Percentiles rank a stretch among this genome's conserved stretches.
These are phyloP conservation scores for Astragalus membranaceus DNA, from an alignment of 306 rosid genomes.

Conservation along the genomic window DNA sequence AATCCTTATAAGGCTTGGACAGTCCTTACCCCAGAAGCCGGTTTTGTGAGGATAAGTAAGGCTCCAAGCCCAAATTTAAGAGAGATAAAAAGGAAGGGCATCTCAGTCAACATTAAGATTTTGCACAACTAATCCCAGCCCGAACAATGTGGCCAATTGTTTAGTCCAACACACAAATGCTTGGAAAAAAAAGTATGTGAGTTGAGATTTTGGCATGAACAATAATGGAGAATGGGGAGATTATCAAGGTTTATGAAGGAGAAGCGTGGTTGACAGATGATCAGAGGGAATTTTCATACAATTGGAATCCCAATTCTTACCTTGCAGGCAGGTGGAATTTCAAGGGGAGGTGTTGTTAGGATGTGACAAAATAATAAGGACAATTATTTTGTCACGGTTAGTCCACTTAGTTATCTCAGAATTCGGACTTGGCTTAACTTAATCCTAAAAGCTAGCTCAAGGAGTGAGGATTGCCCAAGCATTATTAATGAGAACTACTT, in stretches of 20 bases:
- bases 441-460: background rate
- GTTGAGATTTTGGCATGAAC: too few relatives aligned
- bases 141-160: background rate
- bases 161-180: background rate
- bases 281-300: background rate
- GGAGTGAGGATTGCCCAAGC: background rate
- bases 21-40: too few relatives aligned
- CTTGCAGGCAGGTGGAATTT: background rate
- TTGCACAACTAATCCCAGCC: too few relatives aligned
- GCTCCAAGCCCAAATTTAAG: too few relatives aligned
- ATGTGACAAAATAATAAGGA: too few relatives aligned
- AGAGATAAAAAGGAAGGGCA: too few relatives aligned
- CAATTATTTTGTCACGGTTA: background rate
- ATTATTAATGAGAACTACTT: background rate
- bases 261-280: background rate
- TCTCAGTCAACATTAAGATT: too few relatives aligned
- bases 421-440: too few relatives aligned
- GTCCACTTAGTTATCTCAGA: too few relatives aligned
- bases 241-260: background rate
- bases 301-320: background rate
- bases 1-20: too few relatives aligned
- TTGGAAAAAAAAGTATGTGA: background rate
- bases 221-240: background rate
- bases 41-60: too few relatives aligned
- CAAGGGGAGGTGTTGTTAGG: background rate